Base-by-base conservation (phyloP, 2,329 filamentous ascomycete species). In the Apiospora phragmitis region DNA sequence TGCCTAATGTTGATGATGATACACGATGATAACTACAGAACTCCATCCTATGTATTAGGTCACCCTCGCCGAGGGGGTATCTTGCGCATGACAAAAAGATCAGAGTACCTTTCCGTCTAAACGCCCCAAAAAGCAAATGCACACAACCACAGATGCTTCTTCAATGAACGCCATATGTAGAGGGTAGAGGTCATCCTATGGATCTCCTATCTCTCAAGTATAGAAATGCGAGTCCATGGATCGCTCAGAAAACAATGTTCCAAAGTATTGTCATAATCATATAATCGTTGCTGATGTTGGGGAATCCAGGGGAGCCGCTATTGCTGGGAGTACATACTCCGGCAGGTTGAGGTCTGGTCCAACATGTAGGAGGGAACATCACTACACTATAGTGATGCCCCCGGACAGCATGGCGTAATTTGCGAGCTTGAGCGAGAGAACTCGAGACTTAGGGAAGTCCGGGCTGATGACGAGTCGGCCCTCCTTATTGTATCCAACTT, bases 401-500 rank as follows among this genome's bases (percentile, higher is more conserved):
- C 80, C 80, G 4, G 81, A 80, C 47, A 90, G 79, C 55, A 87
- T 84, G 65, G 84, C 85, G 72, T 90, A 90, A 76, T 89, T 90
- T 42, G 85, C 81, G 38, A 90, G 76, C 76, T 89, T 90, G 16
- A 90, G 81, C 24, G 88, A 90, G 43, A 86, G 81, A 7, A 89
- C 84, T 35, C 85, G 83, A 8, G 84, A 83, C 69, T 84, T 84
- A 12, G 87, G 86, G 65, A 85, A 85, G 71, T 90, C 87, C 8
- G 88, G 87, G 65, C 83, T 85, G 72, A 89, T 86, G 67, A 88
- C 83, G 78, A 89, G 83, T 69, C 86, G 83, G 14, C 88, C 88
- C 69, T 91, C 88, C 76, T 90, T 91, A 76, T 85, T 86, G 73
- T 87, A 86, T 18, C 85, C 83, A 12, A 90, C 83, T 73, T 89